Evolutionary conservation across 441 rosid genomes (phyloP).

Genomic region (Arabidopsis hybrid): DNA sequence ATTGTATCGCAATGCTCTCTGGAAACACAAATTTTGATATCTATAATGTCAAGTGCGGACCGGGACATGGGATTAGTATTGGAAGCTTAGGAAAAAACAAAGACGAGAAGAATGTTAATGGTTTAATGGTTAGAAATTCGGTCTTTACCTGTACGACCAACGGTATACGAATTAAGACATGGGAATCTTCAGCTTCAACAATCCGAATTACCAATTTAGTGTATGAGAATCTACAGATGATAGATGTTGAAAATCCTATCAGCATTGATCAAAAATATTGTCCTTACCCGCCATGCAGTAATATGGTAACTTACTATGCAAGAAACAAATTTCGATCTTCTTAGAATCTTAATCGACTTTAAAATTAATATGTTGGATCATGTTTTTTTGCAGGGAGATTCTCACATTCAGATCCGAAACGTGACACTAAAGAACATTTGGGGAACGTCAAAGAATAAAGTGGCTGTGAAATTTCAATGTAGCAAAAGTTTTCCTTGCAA

Average conservation of each 20-base stretch:
- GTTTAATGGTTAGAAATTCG: slow-evolving; percentile 6
- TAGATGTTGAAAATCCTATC: slow-evolving; percentile 20
- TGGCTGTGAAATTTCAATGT: slow-evolving; percentile 27
- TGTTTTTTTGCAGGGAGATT: not conserved
- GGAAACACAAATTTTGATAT: slow-evolving; percentile 27
- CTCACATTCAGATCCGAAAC: slow-evolving; percentile 24
- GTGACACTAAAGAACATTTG: slow-evolving; percentile 26
- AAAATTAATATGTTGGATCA: not conserved
- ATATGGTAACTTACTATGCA: slow-evolving; percentile 7
- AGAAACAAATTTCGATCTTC: not conserved
- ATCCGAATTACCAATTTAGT: not conserved
- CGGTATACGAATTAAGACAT: slow-evolving; percentile 32
- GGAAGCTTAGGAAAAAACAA: slow-evolving; percentile 23
- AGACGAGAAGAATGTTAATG: slow-evolving; percentile 1
- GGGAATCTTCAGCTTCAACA: not conserved
- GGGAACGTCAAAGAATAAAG: slow-evolving; percentile 24
- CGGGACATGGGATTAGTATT: slow-evolving; percentile 36
- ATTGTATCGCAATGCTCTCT: slow-evolving; percentile 34
- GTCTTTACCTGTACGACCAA: slow-evolving; percentile 15
- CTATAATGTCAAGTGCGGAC: slow-evolving; percentile 19
- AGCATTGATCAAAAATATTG: slow-evolving; percentile 30
- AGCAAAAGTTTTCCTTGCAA: slow-evolving; percentile 26
- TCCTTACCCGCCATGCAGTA: slow-evolving; percentile 4
- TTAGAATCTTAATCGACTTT: not conserved
- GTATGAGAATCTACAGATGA: slow-evolving; percentile 24